Evolutionary conservation across 2,329 filamentous ascomycete species (phyloP), one percentile per base, ranked within the genome.

Genomic region (Rutstroemia sp.): DNA sequence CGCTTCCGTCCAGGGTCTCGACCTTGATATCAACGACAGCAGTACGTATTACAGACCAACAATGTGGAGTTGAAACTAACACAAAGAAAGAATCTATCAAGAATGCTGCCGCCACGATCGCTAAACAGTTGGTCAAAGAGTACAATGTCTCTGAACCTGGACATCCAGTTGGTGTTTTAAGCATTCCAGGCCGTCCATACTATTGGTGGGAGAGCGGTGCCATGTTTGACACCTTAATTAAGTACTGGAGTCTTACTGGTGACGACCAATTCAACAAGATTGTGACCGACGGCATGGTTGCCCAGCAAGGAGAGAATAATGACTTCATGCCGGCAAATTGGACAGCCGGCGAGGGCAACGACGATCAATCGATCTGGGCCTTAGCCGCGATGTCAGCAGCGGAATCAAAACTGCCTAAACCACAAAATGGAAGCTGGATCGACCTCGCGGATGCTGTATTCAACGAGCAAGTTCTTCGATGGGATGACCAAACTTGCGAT

Each of bases 331-430:
- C 83, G 2, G 66, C 68, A 14, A 83, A 84, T 68, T 78, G 80
- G 68, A 81, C 79, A 1, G 75, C 75, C 7, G 79, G 78, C 0
- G 74, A 82, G 51, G 84, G 84, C 62, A 89, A 88, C 68, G 85
- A 88, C 60, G 85, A 88, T 64, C 85, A 89, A 69, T 80, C 78
- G 30, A 87, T 87, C 68, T 88, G 85, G 85, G 85, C 77, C 23
- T 79, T 87, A 68, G 78, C 83, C 5, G 82, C 83, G 41, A 83
- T 88, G 78, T 75, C 81, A 9, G 85, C 85, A 1, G 83, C 83
- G 50, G 86, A 88, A 67, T 75, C 77, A 54, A 79, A 80, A 53
- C 86, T 86, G 61, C 79, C 81, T 14, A 64, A 81, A 60, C 76
- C 82, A 0, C 74, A 82, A 61, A 6, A 77, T 82, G 60, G 73